A percentile compares a stretch with the other conserved stretches of the same genome.
Evolutionary conservation across 345 rosid genomes (phyloP).

Genomic region (Barbarea vulgaris): DNA sequence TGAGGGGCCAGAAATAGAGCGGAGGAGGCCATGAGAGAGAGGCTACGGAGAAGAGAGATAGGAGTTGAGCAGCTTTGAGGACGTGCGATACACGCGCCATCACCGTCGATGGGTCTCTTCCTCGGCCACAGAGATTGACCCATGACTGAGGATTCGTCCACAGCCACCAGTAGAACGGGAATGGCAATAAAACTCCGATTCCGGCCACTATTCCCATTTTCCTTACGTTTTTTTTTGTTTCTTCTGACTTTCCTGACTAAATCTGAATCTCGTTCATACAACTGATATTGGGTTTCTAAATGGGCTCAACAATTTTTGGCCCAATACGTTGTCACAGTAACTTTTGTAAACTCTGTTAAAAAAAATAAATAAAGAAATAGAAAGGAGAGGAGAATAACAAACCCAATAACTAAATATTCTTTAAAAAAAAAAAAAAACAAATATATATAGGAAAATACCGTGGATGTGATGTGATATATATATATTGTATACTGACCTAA

Average conservation of each 20-base stretch:
- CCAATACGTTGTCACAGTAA: background rate
- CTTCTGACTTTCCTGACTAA: background rate
- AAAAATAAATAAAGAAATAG: too few relatives aligned
- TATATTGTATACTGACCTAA: too few relatives aligned
- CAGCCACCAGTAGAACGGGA: slow-evolving; percentile 83
- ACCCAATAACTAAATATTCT: too few relatives aligned
- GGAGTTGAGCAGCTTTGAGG: slow-evolving; percentile 73
- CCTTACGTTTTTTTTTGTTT: background rate
- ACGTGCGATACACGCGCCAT: slow-evolving; percentile 79
- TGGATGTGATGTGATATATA: too few relatives aligned
- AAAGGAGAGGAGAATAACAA: too few relatives aligned
- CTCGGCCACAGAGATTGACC: slow-evolving; percentile 72
- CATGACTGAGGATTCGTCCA: slow-evolving; percentile 83
- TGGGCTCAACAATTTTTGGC: slow-evolving; percentile 11
- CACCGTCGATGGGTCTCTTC: slow-evolving; percentile 66
- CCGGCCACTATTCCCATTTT: slow-evolving; percentile 74
- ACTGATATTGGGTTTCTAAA: slow-evolving; percentile 14
- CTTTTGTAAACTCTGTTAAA: too few relatives aligned
- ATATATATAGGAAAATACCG: too few relatives aligned
- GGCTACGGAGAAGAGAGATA: slow-evolving; percentile 71
- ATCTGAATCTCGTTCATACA: slow-evolving; percentile 10
- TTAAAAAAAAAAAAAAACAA: too few relatives aligned
- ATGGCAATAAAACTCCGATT: slow-evolving; percentile 64
- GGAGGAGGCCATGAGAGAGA: slow-evolving; percentile 84
- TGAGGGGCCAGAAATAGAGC: slow-evolving; percentile 85